Percentiles rank a stretch among this genome's conserved stretches.
phyloP scores from a whole-genome alignment of 2,329 filamentous ascomycete species.

The Penicillium psychrosexuale region DNA sequence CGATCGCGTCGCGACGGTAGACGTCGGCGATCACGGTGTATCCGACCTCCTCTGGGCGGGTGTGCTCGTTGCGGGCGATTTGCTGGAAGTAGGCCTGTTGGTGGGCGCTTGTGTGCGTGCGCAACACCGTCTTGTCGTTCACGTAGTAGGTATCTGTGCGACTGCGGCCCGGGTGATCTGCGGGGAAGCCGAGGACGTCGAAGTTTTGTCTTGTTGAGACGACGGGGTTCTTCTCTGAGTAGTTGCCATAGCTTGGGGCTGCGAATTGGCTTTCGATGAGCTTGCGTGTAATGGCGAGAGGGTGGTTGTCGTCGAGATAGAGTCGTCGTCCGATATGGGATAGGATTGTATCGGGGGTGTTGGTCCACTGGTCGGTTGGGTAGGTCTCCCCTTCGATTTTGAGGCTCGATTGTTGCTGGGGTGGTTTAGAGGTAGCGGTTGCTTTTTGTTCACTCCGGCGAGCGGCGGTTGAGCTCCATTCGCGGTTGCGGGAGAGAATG shows the following conservation, averaged over 20 bases:
- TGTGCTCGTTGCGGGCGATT: constrained; percentile 50
- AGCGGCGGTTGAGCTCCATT: constrained; percentile 35
- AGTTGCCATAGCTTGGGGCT: constrained; percentile 65
- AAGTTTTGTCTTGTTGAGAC: constrained; percentile 88
- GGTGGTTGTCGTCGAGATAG: constrained; percentile 90
- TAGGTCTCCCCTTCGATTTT: constrained; percentile 64
- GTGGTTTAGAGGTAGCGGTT: neutral
- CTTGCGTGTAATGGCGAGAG: constrained; percentile 82
- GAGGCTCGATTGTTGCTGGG: constrained; percentile 30
- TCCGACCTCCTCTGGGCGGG: constrained; percentile 53
- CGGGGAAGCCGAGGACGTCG: constrained; percentile 88
- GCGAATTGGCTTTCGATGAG: constrained; percentile 91
- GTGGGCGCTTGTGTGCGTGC: constrained; percentile 93
- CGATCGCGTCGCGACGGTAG: constrained; percentile 90
- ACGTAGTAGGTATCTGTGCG: constrained; percentile 95
- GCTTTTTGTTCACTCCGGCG: constrained; percentile 20
- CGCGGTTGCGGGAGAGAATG: constrained; percentile 17
- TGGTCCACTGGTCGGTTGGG: constrained; percentile 76
- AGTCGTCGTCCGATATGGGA: constrained; percentile 70
- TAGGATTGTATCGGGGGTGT: constrained; percentile 73
- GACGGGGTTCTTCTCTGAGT: constrained; percentile 77
- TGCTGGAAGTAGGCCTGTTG: constrained; percentile 76
- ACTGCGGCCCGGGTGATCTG: constrained; percentile 81
- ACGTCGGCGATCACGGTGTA: constrained; percentile 94
- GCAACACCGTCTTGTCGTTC: constrained; percentile 75